Conservation (phyloP, 2,329 filamentous ascomycete species). For the Mycocentrospora acerina region DNA sequence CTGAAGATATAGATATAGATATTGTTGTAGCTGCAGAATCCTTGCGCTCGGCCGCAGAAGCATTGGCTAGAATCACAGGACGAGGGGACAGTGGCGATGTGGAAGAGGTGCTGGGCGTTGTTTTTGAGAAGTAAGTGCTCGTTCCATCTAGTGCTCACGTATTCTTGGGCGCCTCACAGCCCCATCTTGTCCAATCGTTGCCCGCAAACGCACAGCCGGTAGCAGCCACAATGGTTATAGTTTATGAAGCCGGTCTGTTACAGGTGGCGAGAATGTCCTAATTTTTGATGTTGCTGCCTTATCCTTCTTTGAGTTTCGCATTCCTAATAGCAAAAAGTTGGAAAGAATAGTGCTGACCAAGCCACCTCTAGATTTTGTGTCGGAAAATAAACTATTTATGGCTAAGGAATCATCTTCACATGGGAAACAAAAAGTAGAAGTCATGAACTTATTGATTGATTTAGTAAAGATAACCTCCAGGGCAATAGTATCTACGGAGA, state of each 20-base stretch:
- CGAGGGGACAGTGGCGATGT: conserved; percentile 83
- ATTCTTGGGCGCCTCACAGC: neutral
- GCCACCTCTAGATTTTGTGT: conserved; percentile 19
- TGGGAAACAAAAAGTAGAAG: neutral
- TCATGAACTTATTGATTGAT: neutral
- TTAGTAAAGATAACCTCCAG: neutral
- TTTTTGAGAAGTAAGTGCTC: conserved; percentile 86
- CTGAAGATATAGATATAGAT: conserved; percentile 61
- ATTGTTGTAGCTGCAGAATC: conserved; percentile 90
- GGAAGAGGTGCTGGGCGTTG: conserved; percentile 91
- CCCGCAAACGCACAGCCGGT: neutral
- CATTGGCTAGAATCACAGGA: conserved; percentile 77
- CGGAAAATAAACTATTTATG: conserved; percentile 13
- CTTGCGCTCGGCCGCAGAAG: conserved; percentile 59
- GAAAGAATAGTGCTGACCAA: conserved; percentile 1
- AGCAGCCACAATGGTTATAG: conserved; percentile 28
- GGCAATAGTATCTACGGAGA: neutral
- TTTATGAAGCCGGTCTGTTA: conserved; percentile 12
- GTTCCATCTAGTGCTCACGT: conserved; percentile 2
- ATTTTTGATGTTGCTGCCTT: neutral
- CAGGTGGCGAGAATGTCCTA: too few species aligned
- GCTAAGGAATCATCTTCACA: neutral
- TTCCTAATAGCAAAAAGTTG: neutral
- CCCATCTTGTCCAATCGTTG: neutral
- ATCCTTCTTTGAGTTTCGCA: neutral